Conservation (phyloP, 192 early-diverging fungal genomes). For the Mortierella hygrophila region DNA sequence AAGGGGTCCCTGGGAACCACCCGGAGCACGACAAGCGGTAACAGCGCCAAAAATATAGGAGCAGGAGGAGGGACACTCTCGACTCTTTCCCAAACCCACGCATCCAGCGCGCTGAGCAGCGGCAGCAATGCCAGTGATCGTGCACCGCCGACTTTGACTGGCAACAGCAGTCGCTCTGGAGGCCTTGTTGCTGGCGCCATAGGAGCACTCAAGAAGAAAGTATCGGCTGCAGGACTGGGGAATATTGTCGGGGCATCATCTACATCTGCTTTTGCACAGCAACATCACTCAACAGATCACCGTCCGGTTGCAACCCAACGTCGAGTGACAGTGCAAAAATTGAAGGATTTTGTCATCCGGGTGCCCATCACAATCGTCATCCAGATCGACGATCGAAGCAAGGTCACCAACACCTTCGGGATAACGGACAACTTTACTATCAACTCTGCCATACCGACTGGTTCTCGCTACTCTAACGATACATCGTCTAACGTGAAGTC, state of each 20-base stretch:
- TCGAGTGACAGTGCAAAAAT: conserved; percentile 16
- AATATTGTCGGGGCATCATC: not conserved
- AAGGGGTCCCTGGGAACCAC: not conserved
- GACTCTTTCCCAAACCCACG: not conserved
- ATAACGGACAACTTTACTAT: not conserved
- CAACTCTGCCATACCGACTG: not conserved
- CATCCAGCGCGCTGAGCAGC: not conserved
- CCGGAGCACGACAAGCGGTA: not conserved
- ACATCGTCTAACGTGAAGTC: not conserved
- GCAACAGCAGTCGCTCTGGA: not conserved
- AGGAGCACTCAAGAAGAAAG: conserved; percentile 33
- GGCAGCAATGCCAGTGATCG: not conserved
- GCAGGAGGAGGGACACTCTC: not conserved
- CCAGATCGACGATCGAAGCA: conserved; percentile 21
- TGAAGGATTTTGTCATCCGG: conserved; percentile 45
- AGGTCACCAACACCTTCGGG: not conserved
- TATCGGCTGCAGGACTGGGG: conserved; percentile 16
- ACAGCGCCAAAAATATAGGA: not conserved
- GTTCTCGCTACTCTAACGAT: not conserved
- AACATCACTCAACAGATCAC: conserved; percentile 5
- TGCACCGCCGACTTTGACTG: not conserved
- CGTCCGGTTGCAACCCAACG: not conserved
- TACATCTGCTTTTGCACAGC: not conserved
- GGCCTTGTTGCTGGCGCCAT: conserved; percentile 23
- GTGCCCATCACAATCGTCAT: conserved; percentile 46